Conservation (phyloP, 352 stramenopile species). For the Albugo candida region DNA sequence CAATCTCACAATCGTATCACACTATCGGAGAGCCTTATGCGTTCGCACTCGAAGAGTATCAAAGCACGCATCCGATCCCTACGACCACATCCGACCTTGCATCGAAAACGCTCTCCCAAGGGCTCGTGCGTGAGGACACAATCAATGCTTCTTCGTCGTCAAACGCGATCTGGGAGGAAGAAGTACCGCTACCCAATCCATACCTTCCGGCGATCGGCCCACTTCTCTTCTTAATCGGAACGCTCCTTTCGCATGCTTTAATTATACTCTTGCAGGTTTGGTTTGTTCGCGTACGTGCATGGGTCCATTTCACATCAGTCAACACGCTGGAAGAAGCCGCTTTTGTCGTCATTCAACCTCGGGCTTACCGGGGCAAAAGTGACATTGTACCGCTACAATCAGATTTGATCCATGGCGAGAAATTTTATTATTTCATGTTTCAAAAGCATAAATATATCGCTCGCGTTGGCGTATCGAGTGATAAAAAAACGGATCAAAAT, state of each 20-base stretch:
- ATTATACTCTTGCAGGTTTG: constrained; percentile 80
- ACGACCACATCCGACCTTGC: constrained; percentile 22
- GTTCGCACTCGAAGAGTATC: constrained; percentile 42
- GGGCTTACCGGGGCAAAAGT: constrained; percentile 77
- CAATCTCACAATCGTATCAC: constrained; percentile 42
- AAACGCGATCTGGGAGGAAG: constrained; percentile 12
- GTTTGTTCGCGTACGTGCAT: constrained; percentile 55
- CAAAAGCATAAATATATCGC: constrained; percentile 82
- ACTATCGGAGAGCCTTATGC: constrained; percentile 47
- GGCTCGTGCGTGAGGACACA: constrained; percentile 30
- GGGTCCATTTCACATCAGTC: constrained; percentile 74
- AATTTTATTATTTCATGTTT: constrained; percentile 51
- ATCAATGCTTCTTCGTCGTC: neutral
- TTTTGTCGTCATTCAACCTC: constrained; percentile 64
- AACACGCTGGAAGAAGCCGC: constrained; percentile 31
- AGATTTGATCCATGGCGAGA: constrained; percentile 18
- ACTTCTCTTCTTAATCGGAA: constrained; percentile 64
- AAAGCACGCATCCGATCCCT: constrained; percentile 20
- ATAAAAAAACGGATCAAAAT: constrained; percentile 30
- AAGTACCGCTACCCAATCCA: constrained; percentile 68
- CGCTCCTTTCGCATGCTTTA: constrained; percentile 64
- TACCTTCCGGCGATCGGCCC: constrained; percentile 81
- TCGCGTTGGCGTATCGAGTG: constrained; percentile 8
- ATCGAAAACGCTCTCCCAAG: constrained; percentile 45
- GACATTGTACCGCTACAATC: constrained; percentile 53